Conservation (phyloP, 2,329 filamentous ascomycete genomes). For the Colletotrichum somersetense region DNA sequence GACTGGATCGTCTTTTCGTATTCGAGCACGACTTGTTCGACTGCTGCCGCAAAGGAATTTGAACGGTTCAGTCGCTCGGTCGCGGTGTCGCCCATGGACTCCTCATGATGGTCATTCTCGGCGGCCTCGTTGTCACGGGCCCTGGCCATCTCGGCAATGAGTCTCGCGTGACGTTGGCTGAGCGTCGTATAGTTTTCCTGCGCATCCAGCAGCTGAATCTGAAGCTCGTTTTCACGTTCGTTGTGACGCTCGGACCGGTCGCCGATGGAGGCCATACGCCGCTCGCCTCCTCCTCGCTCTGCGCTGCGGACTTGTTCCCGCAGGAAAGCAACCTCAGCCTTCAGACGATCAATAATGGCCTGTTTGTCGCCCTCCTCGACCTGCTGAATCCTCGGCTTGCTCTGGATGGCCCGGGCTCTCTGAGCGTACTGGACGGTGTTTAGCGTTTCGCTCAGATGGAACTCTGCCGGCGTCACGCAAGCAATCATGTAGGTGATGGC, state of each 20-base stretch:
- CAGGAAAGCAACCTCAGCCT: constrained; percentile 92
- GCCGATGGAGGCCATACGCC: constrained; percentile 64
- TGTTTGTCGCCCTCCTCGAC: constrained; percentile 94
- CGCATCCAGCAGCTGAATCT: constrained; percentile 91
- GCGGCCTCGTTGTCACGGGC: constrained; percentile 78
- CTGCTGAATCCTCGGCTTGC: constrained; percentile 96
- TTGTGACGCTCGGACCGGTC: constrained; percentile 84
- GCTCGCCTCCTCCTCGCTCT: constrained; percentile 71
- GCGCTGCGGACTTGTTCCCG: constrained; percentile 92
- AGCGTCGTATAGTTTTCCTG: constrained; percentile 96
- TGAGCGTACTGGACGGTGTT: constrained; percentile 99
- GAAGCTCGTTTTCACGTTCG: constrained; percentile 88
- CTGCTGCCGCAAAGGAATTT: constrained; percentile 94
- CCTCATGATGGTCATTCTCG: constrained; percentile 70
- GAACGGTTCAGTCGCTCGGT: constrained; percentile 93
- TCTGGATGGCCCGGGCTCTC: constrained; percentile 94
- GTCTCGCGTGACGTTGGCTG: constrained; percentile 92
- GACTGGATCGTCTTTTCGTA: constrained; percentile 99
- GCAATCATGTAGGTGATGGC: constrained; percentile 99
- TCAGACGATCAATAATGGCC: constrained; percentile 90
- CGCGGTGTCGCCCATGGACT: constrained; percentile 79
- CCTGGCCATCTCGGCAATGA: constrained; percentile 93
- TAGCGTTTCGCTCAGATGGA: constrained; percentile 95
- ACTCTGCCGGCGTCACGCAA: constrained; percentile 95
- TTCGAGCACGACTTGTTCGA: constrained; percentile 95